phyloP scores from a whole-genome alignment of 306 rosid species.

The Cajanus cajan region DNA sequence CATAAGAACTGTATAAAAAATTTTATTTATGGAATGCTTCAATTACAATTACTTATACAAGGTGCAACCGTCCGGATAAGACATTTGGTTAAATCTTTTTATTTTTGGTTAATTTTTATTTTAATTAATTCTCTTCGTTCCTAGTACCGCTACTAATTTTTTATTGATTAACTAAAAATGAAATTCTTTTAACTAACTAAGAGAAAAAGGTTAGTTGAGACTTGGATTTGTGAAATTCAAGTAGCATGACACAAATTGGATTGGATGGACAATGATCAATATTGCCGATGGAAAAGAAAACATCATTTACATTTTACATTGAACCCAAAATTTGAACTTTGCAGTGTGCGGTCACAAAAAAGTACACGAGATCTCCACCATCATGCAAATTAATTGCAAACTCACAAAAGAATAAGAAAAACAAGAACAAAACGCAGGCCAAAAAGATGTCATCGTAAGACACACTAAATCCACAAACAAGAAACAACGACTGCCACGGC shows the following conservation, averaged over 20 bases:
- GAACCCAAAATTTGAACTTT: constrained; percentile 31
- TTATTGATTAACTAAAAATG: background rate
- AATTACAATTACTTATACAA: background rate
- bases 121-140: no score
- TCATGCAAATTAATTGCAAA: constrained; percentile 24
- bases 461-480: constrained; percentile 22
- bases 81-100: no score
- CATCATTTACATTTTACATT: constrained; percentile 3
- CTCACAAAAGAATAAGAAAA: background rate
- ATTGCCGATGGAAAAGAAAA: background rate
- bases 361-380: constrained; percentile 36
- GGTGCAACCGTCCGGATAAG: no score
- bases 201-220: background rate
- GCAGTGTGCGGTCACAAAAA: background rate
- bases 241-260: background rate
- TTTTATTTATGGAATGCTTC: no score
- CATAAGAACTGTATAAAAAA: background rate
- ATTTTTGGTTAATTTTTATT: no score
- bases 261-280: background rate
- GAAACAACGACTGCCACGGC: constrained; percentile 8
- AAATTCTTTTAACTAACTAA: no score
- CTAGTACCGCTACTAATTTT: no score
- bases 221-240: background rate
- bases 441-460: background rate
- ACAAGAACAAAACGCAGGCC: background rate